Evolutionary conservation across 2,329 filamentous ascomycete species (phyloP).

Genomic region (Alternaria solani): DNA sequence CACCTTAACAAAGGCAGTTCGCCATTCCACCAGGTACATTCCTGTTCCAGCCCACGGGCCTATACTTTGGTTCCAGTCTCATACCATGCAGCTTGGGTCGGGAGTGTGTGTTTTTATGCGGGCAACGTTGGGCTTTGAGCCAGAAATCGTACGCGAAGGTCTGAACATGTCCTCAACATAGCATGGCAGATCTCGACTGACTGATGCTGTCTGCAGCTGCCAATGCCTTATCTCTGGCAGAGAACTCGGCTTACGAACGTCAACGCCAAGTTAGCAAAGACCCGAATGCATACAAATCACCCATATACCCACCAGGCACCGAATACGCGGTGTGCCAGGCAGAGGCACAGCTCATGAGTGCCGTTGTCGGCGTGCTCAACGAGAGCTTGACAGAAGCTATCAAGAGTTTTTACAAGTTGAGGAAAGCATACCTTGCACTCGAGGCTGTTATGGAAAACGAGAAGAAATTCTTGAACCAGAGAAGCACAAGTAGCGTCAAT

Average conservation of each 20-base stretch:
- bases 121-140: conserved; percentile 89
- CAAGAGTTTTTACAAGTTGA: conserved; percentile 89
- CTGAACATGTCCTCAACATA: conserved; percentile 15
- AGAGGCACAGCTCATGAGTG: conserved; percentile 86
- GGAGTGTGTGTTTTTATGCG: conserved; percentile 85
- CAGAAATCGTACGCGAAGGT: conserved; percentile 84
- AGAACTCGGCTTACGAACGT: conserved; percentile 77
- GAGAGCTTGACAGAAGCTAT: conserved; percentile 92
- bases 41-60: background rate
- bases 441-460: conserved; percentile 82
- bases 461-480: conserved; percentile 61
- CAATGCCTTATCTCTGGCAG: conserved; percentile 74
- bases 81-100: conserved; percentile 69
- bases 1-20: conserved; percentile 76
- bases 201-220: conserved; percentile 63
- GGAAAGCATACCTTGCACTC: conserved; percentile 85
- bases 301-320: conserved; percentile 81
- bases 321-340: conserved; percentile 87
- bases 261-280: conserved; percentile 77
- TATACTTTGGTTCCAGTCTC: conserved; percentile 18
- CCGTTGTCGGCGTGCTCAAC: conserved; percentile 86
- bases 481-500: conserved; percentile 45
- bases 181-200: background rate
- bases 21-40: conserved; percentile 77
- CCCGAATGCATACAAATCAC: conserved; percentile 61